Base-by-base conservation (phyloP, 768 basidiomycete species). In the Lyophyllum decastes region DNA sequence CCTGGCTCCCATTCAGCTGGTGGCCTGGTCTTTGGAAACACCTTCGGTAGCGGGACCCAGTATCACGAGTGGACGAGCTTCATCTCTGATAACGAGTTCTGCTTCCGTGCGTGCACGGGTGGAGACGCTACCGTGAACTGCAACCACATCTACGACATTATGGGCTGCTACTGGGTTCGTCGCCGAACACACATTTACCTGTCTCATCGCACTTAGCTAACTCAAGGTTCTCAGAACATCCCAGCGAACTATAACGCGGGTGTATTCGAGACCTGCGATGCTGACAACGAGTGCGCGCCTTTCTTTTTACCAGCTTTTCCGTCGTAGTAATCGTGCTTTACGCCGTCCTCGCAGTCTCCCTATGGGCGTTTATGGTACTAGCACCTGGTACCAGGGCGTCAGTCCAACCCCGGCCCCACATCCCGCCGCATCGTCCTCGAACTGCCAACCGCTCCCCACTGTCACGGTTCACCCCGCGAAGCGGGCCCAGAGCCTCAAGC, bases 11-110 rank as follows among this genome's bases (percentile, higher is more conserved):
- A 30, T 45, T 12, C 38, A 81, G 87, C 89, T 26, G 91, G 91
- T 62, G 90, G 85, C 35, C 73, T 92, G 11, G 64, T 91, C 27
- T 93, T 84, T 70, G 85, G 88, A 1, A 86, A 82, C 64, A 75
- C 74, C 9, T 89, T 87, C 66, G 80, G 83, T 19, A 60, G 63
- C 8, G 66, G 57, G 19, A 67, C 67, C 38, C 75, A 93, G 69
- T 81, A 89, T 68, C 87, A 90, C 63, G 88, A 93, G 68, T 95
- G 94, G 93, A 92, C 89, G 45, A 84, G 81, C 71, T 94, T 93
- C 76, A 86, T 93, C 64, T 91, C 90, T 21, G 82, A 82, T 27
- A 68, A 60, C 44, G 69, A 75, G 56, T 89, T 90, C 72, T 94
- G 91, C 74, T 72, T 91, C 56, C 76, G 86, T 90, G 77, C 86